These are phyloP conservation scores for Vitrella brassicaformis DNA, from an alignment of 73 alveolate genomes.

Conservation along the genomic window DNA sequence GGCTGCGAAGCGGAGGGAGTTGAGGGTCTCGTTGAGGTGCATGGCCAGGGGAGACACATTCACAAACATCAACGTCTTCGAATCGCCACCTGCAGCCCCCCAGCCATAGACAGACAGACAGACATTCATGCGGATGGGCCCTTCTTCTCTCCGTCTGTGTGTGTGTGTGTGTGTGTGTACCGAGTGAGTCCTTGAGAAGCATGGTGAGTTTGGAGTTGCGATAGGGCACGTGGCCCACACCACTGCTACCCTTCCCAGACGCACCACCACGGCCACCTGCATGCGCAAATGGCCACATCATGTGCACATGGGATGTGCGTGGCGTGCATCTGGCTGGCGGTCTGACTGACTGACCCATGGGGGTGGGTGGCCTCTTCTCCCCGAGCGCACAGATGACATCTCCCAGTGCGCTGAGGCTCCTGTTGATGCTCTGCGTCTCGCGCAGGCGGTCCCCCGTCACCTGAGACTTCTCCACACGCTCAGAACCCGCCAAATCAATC, in stretches of 20 bases:
- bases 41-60: constrained; percentile 39
- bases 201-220: constrained; percentile 53
- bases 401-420: constrained; percentile 31
- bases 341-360: no score
- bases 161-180: constrained; percentile 40
- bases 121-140: not conserved
- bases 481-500: constrained; percentile 53
- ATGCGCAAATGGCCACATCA: no score
- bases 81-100: constrained; percentile 12
- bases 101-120: not conserved
- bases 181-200: constrained; percentile 51
- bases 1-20: constrained; percentile 54
- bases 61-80: constrained; percentile 56
- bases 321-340: no score
- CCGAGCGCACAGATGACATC: constrained; percentile 29
- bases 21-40: constrained; percentile 41
- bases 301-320: no score
- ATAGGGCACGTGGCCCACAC: constrained; percentile 49
- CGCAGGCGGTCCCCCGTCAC: constrained; percentile 44
- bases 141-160: not conserved
- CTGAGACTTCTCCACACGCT: constrained; percentile 33
- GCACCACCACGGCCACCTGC: no score
- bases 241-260: no score
- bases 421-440: constrained; percentile 49
- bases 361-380: constrained; percentile 3